These are phyloP conservation scores for Linnemannia schmuckeri DNA, from an alignment of 192 early-diverging fungal species.

Conservation along the genomic window DNA sequence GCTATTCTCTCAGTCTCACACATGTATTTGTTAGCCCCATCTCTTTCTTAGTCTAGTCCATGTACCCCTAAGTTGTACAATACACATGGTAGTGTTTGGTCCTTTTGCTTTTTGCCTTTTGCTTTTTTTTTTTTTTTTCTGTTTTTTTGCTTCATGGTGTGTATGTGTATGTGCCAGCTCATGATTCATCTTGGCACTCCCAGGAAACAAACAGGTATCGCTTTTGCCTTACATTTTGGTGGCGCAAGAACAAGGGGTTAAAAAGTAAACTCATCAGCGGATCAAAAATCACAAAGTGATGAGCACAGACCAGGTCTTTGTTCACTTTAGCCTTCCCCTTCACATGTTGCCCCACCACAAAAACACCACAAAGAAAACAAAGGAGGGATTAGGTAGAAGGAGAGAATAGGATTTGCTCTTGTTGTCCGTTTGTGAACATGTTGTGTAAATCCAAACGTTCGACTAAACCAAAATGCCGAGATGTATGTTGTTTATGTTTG, in stretches of 20 bases:
- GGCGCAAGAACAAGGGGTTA: not conserved
- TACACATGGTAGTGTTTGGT: too few relatives aligned
- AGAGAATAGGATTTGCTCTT: not conserved
- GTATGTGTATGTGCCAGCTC: not conserved
- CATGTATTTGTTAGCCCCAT: too few relatives aligned
- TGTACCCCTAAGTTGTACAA: too few relatives aligned
- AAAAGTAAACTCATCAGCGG: not conserved
- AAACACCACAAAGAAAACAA: not conserved
- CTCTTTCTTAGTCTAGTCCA: too few relatives aligned
- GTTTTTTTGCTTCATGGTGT: not conserved
- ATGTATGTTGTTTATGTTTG: not conserved
- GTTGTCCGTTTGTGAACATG: not conserved
- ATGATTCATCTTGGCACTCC: not conserved
- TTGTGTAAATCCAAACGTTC: too few relatives aligned
- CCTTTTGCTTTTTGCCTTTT: not conserved
- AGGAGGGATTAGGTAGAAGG: not conserved
- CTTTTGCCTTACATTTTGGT: not conserved
- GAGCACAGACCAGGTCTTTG: slow-evolving; percentile 22
- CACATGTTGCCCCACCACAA: slow-evolving; percentile 20
- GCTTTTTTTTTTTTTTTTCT: not conserved
- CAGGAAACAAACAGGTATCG: not conserved
- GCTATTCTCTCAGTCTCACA: too few relatives aligned
- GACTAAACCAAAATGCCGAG: slow-evolving; percentile 4
- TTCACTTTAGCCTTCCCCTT: slow-evolving; percentile 19
- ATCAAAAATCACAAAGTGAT: not conserved